These are phyloP conservation scores for Xylaria castorea DNA, from an alignment of 495 filamentous ascomycete species.

Conservation along the genomic window DNA sequence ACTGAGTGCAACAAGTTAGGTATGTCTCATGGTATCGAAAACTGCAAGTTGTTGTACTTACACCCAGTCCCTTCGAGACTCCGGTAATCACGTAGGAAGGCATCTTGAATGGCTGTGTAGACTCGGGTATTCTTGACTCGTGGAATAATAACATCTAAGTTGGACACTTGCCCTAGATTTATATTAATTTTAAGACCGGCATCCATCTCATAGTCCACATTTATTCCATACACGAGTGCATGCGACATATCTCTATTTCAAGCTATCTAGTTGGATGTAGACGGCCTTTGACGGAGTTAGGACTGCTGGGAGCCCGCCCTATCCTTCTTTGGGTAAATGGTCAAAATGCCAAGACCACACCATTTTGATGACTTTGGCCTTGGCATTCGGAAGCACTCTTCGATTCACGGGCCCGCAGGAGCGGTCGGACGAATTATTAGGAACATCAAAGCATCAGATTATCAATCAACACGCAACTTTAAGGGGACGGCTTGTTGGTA, in stretches of 20 bases:
- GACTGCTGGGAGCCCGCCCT: neutral
- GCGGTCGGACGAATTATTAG: neutral
- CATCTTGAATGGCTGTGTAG: constrained; percentile 30
- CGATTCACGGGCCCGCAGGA: neutral
- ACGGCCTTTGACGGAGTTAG: neutral
- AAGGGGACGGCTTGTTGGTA: neutral
- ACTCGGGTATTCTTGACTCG: neutral
- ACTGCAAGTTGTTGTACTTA: constrained; percentile 28
- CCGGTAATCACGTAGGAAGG: constrained; percentile 46
- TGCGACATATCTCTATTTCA: neutral
- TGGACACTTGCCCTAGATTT: neutral
- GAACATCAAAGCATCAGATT: neutral
- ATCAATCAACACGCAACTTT: neutral
- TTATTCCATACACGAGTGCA: neutral
- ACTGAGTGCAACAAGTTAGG: constrained; percentile 27
- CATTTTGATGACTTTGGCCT: neutral
- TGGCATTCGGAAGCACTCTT: neutral
- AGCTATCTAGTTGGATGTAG: neutral
- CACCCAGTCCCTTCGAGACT: constrained; percentile 43
- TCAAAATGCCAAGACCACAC: neutral
- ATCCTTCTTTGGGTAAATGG: neutral
- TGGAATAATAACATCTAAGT: neutral
- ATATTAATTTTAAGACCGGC: neutral
- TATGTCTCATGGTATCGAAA: neutral
- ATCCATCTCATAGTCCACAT: neutral